Evolutionary conservation across 345 rosid genomes (phyloP), one percentile per base, ranked within the genome.

Genomic region (Rhizophora apiculata): DNA sequence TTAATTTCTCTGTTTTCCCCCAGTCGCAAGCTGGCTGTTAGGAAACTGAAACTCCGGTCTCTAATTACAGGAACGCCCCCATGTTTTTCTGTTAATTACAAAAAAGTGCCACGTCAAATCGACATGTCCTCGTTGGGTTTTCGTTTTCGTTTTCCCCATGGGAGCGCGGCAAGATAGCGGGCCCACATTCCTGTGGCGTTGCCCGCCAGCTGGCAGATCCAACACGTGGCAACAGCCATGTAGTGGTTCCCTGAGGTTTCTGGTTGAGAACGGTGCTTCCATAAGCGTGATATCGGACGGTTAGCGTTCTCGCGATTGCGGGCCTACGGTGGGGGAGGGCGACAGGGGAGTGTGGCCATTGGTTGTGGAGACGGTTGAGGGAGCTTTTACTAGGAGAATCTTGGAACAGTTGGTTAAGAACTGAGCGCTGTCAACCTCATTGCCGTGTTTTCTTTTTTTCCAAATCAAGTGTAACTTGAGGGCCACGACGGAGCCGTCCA

Each of bases 11-110:
- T 24, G 5, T 43, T 15, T 43, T 15, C 31, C 60, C 60, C 18
- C 18, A 8, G 0, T 27, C 59, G 15, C 60, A 24, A 21, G 31
- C 86, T 79, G 94, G 84, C 94, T 83, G 97, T 88, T 91, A 86
- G 72, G 87, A 88, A 88, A 92, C 65, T 89, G 85, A 84, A 63
- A 72, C 62, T 0, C 0, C 2, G 22, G 20, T 1, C 6, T 16
- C 3, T 0, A 26, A 72, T 72, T 77, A 74, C 87, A 7, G 3
- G 6, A 62, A 5, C 76, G 30, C 80, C 91, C 88, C 62, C 55
- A 1, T 0, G 0, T 8, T 2, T 37, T 72, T 51, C 0, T 13
- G 8, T 26, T 68, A 74, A 82, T 84, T 67, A 76, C 76, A 27
- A 26, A 20, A 24, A 20, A 57, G n/a, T 6, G 29, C 83, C 89